phyloP scores from a whole-genome alignment of 2,329 filamentous ascomycete species.

The Penicillium oxalicum region DNA sequence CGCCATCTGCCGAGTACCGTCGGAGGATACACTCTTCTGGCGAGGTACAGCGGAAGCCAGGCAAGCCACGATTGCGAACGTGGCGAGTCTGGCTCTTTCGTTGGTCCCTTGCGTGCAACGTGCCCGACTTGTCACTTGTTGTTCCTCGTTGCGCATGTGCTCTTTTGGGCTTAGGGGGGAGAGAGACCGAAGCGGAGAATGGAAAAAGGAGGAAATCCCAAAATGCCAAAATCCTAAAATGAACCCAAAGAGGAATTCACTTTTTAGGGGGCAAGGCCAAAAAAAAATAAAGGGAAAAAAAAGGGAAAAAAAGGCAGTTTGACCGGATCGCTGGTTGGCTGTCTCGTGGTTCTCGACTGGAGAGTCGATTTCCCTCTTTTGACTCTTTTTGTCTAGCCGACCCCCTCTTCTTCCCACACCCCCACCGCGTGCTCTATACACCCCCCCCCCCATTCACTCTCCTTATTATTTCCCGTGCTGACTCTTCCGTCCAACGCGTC shows the following conservation, averaged over 20 bases:
- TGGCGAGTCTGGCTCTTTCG: constrained; percentile 11
- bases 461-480: not conserved
- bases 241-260: too few species aligned
- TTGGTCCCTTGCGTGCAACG: constrained; percentile 18
- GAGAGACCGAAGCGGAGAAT: too few species aligned
- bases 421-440: not conserved
- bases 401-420: not conserved
- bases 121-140: constrained; percentile 15
- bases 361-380: not conserved
- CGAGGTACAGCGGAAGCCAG: constrained; percentile 3
- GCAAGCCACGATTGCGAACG: constrained; percentile 15
- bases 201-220: too few species aligned
- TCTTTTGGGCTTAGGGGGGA: too few species aligned
- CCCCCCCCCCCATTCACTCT: not conserved
- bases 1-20: not conserved
- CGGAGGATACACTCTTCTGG: not conserved
- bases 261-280: too few species aligned
- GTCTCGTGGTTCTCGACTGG: not conserved
- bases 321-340: not conserved
- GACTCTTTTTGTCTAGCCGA: constrained; percentile 11
- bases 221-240: too few species aligned
- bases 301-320: too few species aligned
- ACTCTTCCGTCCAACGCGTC: constrained; percentile 24
- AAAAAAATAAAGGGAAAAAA: too few species aligned
- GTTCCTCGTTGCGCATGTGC: not conserved